These are phyloP conservation scores for Verticillium albo-atrum DNA, from an alignment of 2,329 filamentous ascomycete species.

Conservation along the genomic window DNA sequence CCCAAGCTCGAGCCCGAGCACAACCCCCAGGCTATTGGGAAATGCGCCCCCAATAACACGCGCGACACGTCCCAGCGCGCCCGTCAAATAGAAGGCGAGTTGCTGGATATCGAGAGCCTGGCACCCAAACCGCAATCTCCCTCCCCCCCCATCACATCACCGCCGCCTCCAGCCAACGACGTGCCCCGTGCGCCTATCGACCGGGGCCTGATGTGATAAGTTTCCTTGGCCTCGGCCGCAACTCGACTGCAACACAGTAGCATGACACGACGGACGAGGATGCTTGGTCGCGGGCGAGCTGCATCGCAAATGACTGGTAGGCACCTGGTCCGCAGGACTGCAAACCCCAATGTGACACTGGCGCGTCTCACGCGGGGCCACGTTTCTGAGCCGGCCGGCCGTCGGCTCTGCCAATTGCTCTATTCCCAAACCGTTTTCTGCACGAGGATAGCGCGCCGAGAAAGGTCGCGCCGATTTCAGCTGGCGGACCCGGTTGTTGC, in stretches of 20 bases:
- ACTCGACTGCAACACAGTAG: neutral
- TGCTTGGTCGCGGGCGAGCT: neutral
- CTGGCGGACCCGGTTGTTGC: neutral
- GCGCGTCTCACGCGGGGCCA: neutral
- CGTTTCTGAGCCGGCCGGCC: neutral
- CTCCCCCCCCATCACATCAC: conserved; percentile 6
- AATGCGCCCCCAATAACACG: neutral
- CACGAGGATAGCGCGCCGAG: neutral
- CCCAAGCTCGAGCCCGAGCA: neutral
- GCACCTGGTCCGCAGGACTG: neutral
- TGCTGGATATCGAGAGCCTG: neutral
- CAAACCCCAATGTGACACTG: neutral
- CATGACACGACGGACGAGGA: neutral
- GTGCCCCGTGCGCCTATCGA: conserved; percentile 16
- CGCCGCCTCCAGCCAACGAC: conserved; percentile 9
- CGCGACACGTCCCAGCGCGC: neutral
- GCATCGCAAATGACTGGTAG: neutral
- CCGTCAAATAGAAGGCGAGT: neutral
- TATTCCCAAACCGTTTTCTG: neutral
- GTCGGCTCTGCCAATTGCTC: neutral
- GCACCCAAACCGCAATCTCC: neutral
- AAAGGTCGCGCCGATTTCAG: neutral
- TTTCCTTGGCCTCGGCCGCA: neutral
- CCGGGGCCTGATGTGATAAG: conserved; percentile 7
- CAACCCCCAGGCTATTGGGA: neutral